phyloP scores from a whole-genome alignment of 2,329 filamentous ascomycete genomes.

The Paracamarosporium sp. region DNA sequence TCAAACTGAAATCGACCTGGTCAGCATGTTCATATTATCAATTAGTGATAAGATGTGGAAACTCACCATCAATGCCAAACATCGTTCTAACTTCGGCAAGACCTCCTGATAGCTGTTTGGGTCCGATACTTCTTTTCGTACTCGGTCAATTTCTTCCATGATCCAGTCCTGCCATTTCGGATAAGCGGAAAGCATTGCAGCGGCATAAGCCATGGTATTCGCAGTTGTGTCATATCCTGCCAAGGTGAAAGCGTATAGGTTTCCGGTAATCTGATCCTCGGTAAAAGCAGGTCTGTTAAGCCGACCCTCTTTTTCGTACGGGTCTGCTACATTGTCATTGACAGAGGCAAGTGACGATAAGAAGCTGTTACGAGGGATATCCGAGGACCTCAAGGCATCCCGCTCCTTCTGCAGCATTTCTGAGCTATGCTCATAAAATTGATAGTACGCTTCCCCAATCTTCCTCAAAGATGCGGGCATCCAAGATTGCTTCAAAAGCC shows the following conservation, averaged over 20 bases:
- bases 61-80: slow-evolving; percentile 55
- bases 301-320: slow-evolving; percentile 1
- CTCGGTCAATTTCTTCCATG: slow-evolving; percentile 52
- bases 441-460: slow-evolving; percentile 3
- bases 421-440: slow-evolving; percentile 2
- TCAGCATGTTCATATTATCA: not conserved
- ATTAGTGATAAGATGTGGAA: not conserved
- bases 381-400: not conserved
- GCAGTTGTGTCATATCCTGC: slow-evolving; percentile 42
- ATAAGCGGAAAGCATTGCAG: slow-evolving; percentile 53
- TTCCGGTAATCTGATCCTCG: slow-evolving; percentile 25
- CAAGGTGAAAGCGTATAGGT: slow-evolving; percentile 27
- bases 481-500: slow-evolving; percentile 1
- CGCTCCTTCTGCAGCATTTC: slow-evolving; percentile 2
- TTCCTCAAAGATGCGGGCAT: not conserved
- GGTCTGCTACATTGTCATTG: not conserved
- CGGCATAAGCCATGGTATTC: slow-evolving; percentile 56
- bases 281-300: slow-evolving; percentile 8
- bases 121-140: slow-evolving; percentile 24
- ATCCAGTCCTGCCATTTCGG: slow-evolving; percentile 61
- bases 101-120: slow-evolving; percentile 26
- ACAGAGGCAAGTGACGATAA: slow-evolving; percentile 4
- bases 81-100: slow-evolving; percentile 53
- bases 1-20: slow-evolving; percentile 8
- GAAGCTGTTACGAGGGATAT: not conserved